Conservation (phyloP, 805 yeast genomes). For the Saccharomycopsis babjevae region DNA sequence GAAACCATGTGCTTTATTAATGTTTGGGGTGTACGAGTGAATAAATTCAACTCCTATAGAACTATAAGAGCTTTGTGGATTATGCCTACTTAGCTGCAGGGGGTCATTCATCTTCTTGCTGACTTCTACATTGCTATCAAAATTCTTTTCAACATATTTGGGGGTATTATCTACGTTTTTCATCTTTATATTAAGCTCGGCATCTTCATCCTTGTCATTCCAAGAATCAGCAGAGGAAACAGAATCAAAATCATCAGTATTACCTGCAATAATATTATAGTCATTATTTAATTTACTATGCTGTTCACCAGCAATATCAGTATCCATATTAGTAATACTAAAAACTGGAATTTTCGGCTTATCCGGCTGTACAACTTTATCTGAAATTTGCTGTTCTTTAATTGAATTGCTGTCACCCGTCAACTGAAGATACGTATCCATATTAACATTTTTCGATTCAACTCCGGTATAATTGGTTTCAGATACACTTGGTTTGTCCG, state of each 20-base stretch:
- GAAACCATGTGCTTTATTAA: background rate
- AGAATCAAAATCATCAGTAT: background rate
- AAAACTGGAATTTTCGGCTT: background rate
- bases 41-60: constrained; percentile 11
- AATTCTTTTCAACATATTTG: background rate
- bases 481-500: background rate
- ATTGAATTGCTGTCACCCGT: background rate
- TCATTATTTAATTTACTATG: background rate
- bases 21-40: constrained; percentile 10
- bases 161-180: background rate
- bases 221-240: background rate
- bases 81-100: background rate
- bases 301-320: background rate
- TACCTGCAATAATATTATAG: background rate
- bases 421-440: background rate
- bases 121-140: background rate
- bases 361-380: background rate
- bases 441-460: background rate
- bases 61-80: constrained; percentile 3
- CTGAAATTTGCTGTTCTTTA: background rate
- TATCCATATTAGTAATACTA: background rate
- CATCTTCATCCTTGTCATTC: background rate
- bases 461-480: too few relatives aligned
- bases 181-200: background rate
- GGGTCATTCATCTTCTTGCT: too few relatives aligned